Evolutionary conservation across 1,139 yeast genomes (phyloP), one percentile per base, ranked within the genome.

Genomic region (Cylindricascospora bacillispora): DNA sequence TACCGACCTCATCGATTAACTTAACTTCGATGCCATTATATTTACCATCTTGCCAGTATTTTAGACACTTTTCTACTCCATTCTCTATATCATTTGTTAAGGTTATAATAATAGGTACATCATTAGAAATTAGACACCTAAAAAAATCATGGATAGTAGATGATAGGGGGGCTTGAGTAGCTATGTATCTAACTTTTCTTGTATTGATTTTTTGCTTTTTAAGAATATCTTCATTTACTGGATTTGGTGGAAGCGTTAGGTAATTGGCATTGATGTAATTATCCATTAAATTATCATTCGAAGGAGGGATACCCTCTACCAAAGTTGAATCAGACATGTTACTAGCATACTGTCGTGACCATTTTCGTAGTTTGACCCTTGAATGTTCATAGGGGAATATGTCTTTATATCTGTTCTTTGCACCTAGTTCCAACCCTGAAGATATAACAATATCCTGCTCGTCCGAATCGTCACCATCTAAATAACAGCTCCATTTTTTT

Each of bases 121-220:
- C 54, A 36, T 78, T 70, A 37, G 70, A 68, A 59, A 72, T 62
- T 6, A 78, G 61, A 39, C 80, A 70, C 35, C 73, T 70, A 73
- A 85, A 80, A 44, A 82, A 82, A 49, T 81, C 94, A 3, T 67
- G 69, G 31, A 76, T 65, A 0, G 94, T 80, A 22, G 71, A 70
- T 3, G 65, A 62, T 32, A 82, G 56, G 3, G 94, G 94, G 2
- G 92, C 93, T 46, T 82, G 94, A 0, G 93, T 75, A 1, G 93
- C 93, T 43, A 82, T 77, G 47, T 76, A 78, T 30, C 69, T 62
- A 30, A 49, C 47, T 18, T 39, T 43, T 27, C 30, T 31, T 18
- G 34, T 28, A 6, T 19, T 27, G 10, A 13, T 16, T 9, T 4
- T n/a, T 21, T 27, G 18, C n/a, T 21, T 3, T 10, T 10, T 18